Evolutionary conservation across 257 asterid species (phyloP), one percentile per base, ranked within the genome.

Genomic region (Penstemon newberryi): DNA sequence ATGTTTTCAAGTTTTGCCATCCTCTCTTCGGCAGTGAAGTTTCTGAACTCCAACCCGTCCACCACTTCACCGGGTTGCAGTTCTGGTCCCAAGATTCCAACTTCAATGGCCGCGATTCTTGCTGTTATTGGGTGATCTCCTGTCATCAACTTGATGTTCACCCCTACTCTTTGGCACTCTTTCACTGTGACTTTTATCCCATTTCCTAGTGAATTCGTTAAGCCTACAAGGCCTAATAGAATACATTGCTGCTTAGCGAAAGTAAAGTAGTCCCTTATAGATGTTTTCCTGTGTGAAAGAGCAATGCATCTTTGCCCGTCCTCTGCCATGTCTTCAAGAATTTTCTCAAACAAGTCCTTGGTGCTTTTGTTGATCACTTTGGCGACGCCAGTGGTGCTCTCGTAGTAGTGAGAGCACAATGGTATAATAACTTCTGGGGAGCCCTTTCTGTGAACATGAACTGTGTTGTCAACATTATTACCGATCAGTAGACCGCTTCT

Each of bases 321-420:
- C 7, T 57, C 66, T 38, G 72, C 70, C 81, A 77, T 67, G 19
- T 33, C 81, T 66, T 61, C 44, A 25, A 77, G 47, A 36, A 67
- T 67, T 36, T 67, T 63, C 52, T 61, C 54, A 53, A 66, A 59
- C 8, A 66, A 36, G 2, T 12, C 66, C 45, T 51, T 71, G 7
- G 61, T 12, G 11, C 8, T n/a, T 38, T 9, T 42, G 56, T 67
- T 56, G 8, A 71, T 45, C 9, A 15, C 64, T 49, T 51, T 46
- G 3, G 57, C 74, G 8, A 0, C 55, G n/a, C 76, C 82, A 56
- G 33, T 25, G 33, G 65, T 67, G 25, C 72, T 62, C 13, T 72
- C 78, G 19, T 77, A 72, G 54, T 77, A 77, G 63, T 77, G 78
- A 45, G 81, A 77, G 54, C 81, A 72, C 73, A 69, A 54, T 4